These are phyloP conservation scores for Chaetomiaceae sp. DNA, from an alignment of 2,329 filamentous ascomycete species.

Conservation along the genomic window DNA sequence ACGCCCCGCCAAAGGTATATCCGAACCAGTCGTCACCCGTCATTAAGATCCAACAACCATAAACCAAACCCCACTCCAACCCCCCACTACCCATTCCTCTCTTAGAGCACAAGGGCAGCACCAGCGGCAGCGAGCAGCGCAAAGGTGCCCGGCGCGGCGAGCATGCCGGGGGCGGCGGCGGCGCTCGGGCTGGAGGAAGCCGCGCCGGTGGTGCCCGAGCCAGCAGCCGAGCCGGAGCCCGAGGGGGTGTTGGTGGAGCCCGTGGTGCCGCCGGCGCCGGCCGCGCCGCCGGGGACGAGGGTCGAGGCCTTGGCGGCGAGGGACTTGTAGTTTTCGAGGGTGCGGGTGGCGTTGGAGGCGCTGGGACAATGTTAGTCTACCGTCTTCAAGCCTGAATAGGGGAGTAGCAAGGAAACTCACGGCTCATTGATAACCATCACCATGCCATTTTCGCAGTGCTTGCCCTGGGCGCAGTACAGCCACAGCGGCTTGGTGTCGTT, in stretches of 20 bases:
- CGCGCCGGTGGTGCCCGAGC: constrained; percentile 18
- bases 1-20: background rate
- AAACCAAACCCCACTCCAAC: background rate
- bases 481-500: constrained; percentile 68
- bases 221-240: too few relatives aligned
- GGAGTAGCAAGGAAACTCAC: constrained; percentile 42
- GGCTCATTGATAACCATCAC: constrained; percentile 71
- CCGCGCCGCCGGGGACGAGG: constrained; percentile 29
- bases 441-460: constrained; percentile 74
- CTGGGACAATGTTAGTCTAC: constrained; percentile 34
- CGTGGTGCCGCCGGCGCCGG: constrained; percentile 18
- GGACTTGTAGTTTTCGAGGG: constrained; percentile 46
- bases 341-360: constrained; percentile 47
- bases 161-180: constrained; percentile 28
- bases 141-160: constrained; percentile 39
- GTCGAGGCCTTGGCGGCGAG: constrained; percentile 34
- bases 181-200: constrained; percentile 13
- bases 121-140: constrained; percentile 40
- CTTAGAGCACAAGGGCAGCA: constrained; percentile 41
- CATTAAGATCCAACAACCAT: background rate
- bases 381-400: too few relatives aligned
- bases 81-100: constrained; percentile 23
- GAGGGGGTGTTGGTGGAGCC: constrained; percentile 20
- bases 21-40: constrained; percentile 1
- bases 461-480: constrained; percentile 71